phyloP scores from a whole-genome alignment of 371 early-diverging fungal genomes.

The Parasitella parasitica region DNA sequence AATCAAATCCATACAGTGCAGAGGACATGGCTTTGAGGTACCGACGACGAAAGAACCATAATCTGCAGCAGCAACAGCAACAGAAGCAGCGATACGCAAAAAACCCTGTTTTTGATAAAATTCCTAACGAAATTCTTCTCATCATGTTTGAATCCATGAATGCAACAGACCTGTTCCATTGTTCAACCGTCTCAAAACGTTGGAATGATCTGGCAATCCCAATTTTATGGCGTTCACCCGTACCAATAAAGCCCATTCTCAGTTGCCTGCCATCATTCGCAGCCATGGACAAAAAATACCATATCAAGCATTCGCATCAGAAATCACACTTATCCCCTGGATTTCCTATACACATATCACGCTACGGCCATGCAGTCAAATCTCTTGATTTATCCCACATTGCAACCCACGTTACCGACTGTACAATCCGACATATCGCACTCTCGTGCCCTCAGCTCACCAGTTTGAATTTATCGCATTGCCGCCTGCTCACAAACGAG shows the following conservation, averaged over 20 bases:
- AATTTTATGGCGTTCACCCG: conserved; percentile 37
- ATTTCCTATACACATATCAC: conserved; percentile 31
- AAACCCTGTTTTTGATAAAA: conserved; percentile 1
- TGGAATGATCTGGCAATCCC: conserved; percentile 40
- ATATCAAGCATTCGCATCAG: conserved; percentile 10
- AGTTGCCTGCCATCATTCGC: conserved; percentile 22
- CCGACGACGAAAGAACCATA: neutral
- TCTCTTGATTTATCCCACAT: conserved; percentile 22
- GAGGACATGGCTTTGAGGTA: neutral
- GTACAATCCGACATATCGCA: conserved; percentile 27
- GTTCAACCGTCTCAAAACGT: conserved; percentile 29
- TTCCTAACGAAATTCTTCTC: conserved; percentile 34
- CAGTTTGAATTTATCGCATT: conserved; percentile 17
- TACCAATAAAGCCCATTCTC: conserved; percentile 19
- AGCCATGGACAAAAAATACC: conserved; percentile 1
- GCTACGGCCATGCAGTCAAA: conserved; percentile 30
- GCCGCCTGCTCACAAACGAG: conserved; percentile 25
- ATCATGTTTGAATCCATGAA: conserved; percentile 25
- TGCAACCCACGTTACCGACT: conserved; percentile 25
- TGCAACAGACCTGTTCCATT: conserved; percentile 20
- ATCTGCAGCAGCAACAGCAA: neutral
- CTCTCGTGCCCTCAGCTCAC: conserved; percentile 23
- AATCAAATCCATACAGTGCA: neutral
- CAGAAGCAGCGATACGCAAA: neutral
- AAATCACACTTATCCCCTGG: conserved; percentile 9